Percentiles rank a stretch among this genome's conserved stretches.
Evolutionary conservation across 495 filamentous ascomycete genomes (phyloP).

Genomic region (Immersiella caudata): DNA sequence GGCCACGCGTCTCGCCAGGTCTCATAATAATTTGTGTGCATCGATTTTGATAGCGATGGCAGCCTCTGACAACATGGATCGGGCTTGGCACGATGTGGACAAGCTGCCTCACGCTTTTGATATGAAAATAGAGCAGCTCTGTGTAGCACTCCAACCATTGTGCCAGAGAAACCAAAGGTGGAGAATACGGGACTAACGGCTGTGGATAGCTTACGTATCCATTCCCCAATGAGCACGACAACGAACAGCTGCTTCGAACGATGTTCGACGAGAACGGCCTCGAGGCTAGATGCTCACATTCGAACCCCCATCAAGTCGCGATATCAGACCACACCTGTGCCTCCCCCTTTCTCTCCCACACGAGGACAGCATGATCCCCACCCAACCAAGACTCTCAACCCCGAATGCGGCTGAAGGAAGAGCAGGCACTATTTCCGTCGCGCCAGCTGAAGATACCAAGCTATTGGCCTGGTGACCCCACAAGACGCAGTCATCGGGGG

Average conservation of each 20-base stretch:
- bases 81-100: slow-evolving; percentile 6
- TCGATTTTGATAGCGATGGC: slow-evolving; percentile 21
- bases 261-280: neutral
- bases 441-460: neutral
- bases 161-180: too few species aligned
- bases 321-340: neutral
- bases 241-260: neutral
- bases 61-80: slow-evolving; percentile 33
- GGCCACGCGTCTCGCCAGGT: too few species aligned
- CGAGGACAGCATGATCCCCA: neutral
- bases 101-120: too few species aligned
- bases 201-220: neutral
- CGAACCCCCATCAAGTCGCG: neutral
- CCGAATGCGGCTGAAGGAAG: neutral
- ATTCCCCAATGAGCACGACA: neutral
- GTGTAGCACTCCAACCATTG: too few species aligned
- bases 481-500: neutral
- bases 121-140: too few species aligned
- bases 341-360: neutral
- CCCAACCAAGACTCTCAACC: neutral
- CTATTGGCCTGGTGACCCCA: neutral
- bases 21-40: too few species aligned
- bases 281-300: neutral
- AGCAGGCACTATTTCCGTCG: neutral
- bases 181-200: neutral